Evolutionary conservation across 2,329 filamentous ascomycete species (phyloP).

Genomic region (Aspergillus neoniger): DNA sequence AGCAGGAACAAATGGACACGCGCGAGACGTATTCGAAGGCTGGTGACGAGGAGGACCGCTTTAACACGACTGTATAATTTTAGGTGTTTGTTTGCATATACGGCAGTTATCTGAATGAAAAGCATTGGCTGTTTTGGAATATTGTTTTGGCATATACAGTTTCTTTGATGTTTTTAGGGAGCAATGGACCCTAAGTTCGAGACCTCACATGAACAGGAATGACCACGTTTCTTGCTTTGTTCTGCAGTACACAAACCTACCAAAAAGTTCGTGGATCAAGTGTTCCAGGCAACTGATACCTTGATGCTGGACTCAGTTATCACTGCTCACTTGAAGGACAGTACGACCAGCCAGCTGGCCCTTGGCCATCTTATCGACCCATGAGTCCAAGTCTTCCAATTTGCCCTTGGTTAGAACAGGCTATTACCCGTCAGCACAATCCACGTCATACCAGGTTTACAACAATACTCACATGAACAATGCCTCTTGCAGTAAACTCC

Average conservation of each 20-base stretch:
- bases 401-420: conserved; percentile 12
- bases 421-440: conserved; percentile 4
- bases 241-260: no score
- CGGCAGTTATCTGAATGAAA: conserved; percentile 3
- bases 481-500: conserved; percentile 78
- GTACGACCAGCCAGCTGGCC: conserved; percentile 13
- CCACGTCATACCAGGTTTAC: no score
- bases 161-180: not conserved
- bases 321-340: conserved; percentile 6
- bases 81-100: conserved; percentile 11
- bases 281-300: not conserved
- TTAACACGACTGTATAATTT: conserved; percentile 50
- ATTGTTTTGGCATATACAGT: not conserved
- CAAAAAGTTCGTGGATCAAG: no score
- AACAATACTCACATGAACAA: conserved; percentile 15
- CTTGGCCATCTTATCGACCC: conserved; percentile 12
- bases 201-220: no score
- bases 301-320: not conserved
- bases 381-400: conserved; percentile 13
- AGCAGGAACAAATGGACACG: conserved; percentile 44
- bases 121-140: conserved; percentile 1
- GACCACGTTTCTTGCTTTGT: no score
- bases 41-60: conserved; percentile 48
- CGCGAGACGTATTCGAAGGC: conserved; percentile 48
- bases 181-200: no score